Conservation (phyloP, 495 filamentous ascomycete genomes). For the Recurvomyces mirabilis region DNA sequence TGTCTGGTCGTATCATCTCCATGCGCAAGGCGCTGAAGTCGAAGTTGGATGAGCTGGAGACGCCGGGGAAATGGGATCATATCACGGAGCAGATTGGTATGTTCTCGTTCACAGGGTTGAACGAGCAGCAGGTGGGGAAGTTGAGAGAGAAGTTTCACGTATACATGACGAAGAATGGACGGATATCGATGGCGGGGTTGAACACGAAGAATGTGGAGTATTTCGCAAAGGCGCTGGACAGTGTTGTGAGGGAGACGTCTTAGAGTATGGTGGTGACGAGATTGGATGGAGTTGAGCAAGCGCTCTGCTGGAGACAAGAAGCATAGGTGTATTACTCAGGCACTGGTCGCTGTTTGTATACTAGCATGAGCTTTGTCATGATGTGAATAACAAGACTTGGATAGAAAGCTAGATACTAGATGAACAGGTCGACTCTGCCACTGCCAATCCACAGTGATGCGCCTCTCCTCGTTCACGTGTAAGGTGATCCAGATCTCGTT, state of each 20-base stretch:
- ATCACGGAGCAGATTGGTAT: conserved; percentile 99
- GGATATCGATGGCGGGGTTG: conserved; percentile 88
- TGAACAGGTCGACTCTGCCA: too few species aligned
- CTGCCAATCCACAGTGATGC: too few species aligned
- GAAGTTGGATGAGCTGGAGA: conserved; percentile 70
- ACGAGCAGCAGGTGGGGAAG: conserved; percentile 71
- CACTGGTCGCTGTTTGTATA: too few species aligned
- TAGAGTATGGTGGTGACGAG: too few species aligned
- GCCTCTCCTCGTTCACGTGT: too few species aligned
- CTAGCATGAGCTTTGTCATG: too few species aligned
- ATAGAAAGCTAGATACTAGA: too few species aligned
- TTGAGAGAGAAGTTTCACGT: conserved; percentile 73
- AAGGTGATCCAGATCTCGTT: too few species aligned
- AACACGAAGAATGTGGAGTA: conserved; percentile 89
- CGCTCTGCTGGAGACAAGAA: too few species aligned
- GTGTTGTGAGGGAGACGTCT: conserved; percentile 63
- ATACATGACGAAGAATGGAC: conserved; percentile 98
- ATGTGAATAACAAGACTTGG: too few species aligned
- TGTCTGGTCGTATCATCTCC: conserved; percentile 84
- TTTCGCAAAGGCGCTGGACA: conserved; percentile 78
- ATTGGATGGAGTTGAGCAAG: too few species aligned
- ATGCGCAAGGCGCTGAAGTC: conserved; percentile 69
- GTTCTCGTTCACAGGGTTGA: conserved; percentile 94
- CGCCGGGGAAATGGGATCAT: conserved; percentile 88
- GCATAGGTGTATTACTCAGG: too few species aligned